A percentile compares a stretch with the other conserved stretches of the same genome.
Conservation (phyloP, 2,329 filamentous ascomycete genomes). For the Neobulgaria alba region DNA sequence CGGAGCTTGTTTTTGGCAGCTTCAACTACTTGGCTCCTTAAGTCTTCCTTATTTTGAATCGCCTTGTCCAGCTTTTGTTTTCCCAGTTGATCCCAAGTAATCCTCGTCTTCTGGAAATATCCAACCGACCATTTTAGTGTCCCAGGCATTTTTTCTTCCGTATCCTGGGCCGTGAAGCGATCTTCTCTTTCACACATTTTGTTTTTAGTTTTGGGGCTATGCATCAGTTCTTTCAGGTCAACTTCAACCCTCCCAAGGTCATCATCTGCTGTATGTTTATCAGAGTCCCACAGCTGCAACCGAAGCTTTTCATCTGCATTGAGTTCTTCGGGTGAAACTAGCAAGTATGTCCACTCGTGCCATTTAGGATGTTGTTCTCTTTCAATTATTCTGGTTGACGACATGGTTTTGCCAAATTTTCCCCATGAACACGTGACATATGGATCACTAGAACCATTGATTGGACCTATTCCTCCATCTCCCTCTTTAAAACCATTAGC, state of each 20-base stretch:
- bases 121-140: constrained; percentile 62
- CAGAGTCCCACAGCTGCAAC: constrained; percentile 68
- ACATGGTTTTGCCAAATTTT: constrained; percentile 65
- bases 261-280: constrained; percentile 56
- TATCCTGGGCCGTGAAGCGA: constrained; percentile 55
- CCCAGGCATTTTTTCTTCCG: constrained; percentile 60
- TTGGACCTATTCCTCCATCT: constrained; percentile 52
- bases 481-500: constrained; percentile 65
- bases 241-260: constrained; percentile 67
- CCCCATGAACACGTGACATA: constrained; percentile 70
- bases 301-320: constrained; percentile 63
- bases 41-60: constrained; percentile 47
- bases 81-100: constrained; percentile 52
- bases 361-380: constrained; percentile 60
- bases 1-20: constrained; percentile 54
- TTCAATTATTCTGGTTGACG: constrained; percentile 55
- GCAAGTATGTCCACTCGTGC: constrained; percentile 61
- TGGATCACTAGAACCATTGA: constrained; percentile 57
- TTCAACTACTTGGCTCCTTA: constrained; percentile 48
- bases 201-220: constrained; percentile 47
- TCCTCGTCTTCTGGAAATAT: constrained; percentile 59
- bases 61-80: constrained; percentile 52
- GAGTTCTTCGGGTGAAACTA: constrained; percentile 62
- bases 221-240: constrained; percentile 57
- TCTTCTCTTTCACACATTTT: constrained; percentile 55